Evolutionary conservation across 2,329 filamentous ascomycete species (phyloP), one percentile per base, ranked within the genome.

Genomic region (Claviceps purpurea): DNA sequence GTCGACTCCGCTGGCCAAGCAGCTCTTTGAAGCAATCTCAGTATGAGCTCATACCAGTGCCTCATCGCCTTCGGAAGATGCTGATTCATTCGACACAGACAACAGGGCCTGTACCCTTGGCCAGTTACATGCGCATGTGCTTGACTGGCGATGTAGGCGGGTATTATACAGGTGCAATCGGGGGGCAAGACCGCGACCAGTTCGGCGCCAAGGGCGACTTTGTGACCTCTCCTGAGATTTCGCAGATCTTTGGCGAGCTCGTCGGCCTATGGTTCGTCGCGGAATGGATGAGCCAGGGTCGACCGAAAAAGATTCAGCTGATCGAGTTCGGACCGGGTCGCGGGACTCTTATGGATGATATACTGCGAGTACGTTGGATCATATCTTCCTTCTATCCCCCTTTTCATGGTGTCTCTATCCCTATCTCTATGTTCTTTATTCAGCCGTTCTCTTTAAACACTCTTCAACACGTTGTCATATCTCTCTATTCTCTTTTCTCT

Each of bases 71-170:
- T 34, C 10, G 11, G 4, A 34, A 11, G 30, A 11, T 24, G 13
- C 13, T 24, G 14, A 6, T 18, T 14, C 37, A 40, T 11, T 16
- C 26, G 8, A n/a, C 13, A 41, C 43, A 74, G 71, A 69, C 85
- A 42, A 97, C 93, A 11, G 93, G 93, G 0, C 91, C 93, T 4
- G 82, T 97, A 30, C 88, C 93, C 1, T 79, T 98, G 55, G 90
- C 93, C 5, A 85, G 89, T 50, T 98, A 90, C 68, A 98, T 98
- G 93, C 90, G 93, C 65, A 95, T 97, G 84, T 96, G 91, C 66
- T 79, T 98, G 57, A 98, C 93, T 1, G 87, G 87, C 11, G 87
- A 93, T 55, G 71, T 89, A 41, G 89, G 89, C 54, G 93, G 93
- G 51, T 98, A 98, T 72, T 98, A 98, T 70, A 97, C 89, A 0